phyloP scores from a whole-genome alignment of 768 basidiomycete genomes.

The Heimioporus sp. region DNA sequence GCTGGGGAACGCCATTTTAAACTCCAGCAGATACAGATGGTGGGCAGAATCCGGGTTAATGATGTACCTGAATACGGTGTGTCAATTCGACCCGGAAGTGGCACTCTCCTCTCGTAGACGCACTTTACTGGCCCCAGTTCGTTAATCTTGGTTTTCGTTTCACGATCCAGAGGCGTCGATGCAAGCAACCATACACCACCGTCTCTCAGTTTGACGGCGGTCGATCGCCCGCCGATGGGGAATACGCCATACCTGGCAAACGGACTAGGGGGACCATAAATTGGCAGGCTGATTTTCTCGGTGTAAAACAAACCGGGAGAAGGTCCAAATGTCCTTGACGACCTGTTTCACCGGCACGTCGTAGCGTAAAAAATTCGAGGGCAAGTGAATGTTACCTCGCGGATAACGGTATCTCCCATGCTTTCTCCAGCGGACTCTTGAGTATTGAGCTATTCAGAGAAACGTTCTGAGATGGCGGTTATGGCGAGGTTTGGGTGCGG shows the following conservation, averaged over 20 bases:
- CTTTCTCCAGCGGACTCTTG: slow-evolving; percentile 5
- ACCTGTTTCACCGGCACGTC: slow-evolving; percentile 35
- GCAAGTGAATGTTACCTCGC: slow-evolving; percentile 34
- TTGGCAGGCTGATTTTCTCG: neutral
- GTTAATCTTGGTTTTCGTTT: slow-evolving; percentile 61
- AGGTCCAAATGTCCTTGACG: slow-evolving; percentile 57
- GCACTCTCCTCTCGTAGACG: neutral
- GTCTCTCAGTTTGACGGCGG: slow-evolving; percentile 66
- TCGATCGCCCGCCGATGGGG: slow-evolving; percentile 81
- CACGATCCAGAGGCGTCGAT: slow-evolving; percentile 65
- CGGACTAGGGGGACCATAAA: slow-evolving; percentile 42
- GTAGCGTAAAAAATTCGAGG: neutral
- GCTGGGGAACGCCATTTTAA: slow-evolving; percentile 64
- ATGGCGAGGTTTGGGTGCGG: slow-evolving; percentile 9
- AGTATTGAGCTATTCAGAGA: neutral
- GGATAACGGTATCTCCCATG: slow-evolving; percentile 41
- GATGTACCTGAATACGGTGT: slow-evolving; percentile 44
- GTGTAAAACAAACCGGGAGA: slow-evolving; percentile 48
- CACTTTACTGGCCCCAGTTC: slow-evolving; percentile 70
- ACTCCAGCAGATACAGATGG: slow-evolving; percentile 59
- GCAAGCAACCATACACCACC: slow-evolving; percentile 83
- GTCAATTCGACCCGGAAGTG: neutral
- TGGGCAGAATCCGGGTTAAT: slow-evolving; percentile 58
- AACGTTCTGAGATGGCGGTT: slow-evolving; percentile 16
- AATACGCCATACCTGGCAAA: slow-evolving; percentile 65